These are phyloP conservation scores for Pseudogymnoascus sp. DNA, from an alignment of 2,329 filamentous ascomycete genomes.

Conservation along the genomic window DNA sequence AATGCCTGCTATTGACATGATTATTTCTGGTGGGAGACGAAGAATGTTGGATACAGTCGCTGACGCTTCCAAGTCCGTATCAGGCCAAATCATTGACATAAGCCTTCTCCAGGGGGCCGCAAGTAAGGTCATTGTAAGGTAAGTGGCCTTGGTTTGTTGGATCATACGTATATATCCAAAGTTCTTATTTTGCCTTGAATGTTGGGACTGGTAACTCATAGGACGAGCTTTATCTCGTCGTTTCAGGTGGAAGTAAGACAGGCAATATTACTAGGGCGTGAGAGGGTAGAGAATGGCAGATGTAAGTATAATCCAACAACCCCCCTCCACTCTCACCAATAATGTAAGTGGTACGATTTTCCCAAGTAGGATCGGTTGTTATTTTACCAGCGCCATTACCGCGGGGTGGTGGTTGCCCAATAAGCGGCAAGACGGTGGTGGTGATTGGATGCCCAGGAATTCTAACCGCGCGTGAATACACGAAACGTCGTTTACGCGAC, in stretches of 20 bases:
- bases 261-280: background rate
- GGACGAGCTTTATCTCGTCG: background rate
- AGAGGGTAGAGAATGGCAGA: background rate
- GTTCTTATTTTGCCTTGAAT: background rate
- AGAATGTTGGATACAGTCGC: constrained; percentile 3
- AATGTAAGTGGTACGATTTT: background rate
- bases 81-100: constrained; percentile 9
- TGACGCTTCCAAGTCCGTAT: background rate
- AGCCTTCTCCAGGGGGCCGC: constrained; percentile 6
- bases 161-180: background rate
- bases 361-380: background rate
- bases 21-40: constrained; percentile 15
- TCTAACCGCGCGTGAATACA: background rate
- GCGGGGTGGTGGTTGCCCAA: background rate
- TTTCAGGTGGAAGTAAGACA: background rate
- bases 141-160: background rate
- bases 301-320: background rate
- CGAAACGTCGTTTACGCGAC: background rate
- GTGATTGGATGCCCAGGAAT: background rate
- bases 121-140: constrained; percentile 10
- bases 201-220: background rate
- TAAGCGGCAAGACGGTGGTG: background rate
- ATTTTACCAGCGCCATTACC: background rate
- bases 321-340: background rate
- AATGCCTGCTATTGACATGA: constrained; percentile 12